These are phyloP conservation scores for Blastobotrys attinorum DNA, from an alignment of 805 yeast genomes.

Conservation along the genomic window DNA sequence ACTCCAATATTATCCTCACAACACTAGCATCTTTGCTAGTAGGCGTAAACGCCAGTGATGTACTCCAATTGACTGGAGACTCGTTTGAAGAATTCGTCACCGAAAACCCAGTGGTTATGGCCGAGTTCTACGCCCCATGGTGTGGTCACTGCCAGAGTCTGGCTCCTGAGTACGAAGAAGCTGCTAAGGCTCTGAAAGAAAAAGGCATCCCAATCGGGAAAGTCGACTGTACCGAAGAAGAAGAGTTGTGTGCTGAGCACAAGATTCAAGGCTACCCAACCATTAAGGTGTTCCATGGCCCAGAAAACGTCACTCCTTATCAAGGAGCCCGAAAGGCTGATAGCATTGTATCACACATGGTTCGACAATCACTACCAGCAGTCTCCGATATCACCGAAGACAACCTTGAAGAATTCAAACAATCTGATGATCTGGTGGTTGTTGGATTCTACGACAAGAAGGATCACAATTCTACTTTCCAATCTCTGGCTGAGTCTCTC, in stretches of 20 bases:
- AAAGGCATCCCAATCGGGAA: conserved; percentile 36
- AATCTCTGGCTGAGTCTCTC: conserved; percentile 50
- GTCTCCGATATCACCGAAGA: conserved; percentile 45
- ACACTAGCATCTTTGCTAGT: conserved; percentile 38
- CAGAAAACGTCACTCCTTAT: conserved; percentile 45
- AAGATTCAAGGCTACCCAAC: conserved; percentile 81
- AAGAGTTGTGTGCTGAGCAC: conserved; percentile 64
- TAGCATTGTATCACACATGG: conserved; percentile 71
- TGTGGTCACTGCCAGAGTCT: conserved; percentile 87
- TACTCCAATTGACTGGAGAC: conserved; percentile 64
- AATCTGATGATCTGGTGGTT: conserved; percentile 32
- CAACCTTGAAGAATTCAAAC: conserved; percentile 43
- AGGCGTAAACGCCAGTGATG: conserved; percentile 77
- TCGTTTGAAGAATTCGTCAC: conserved; percentile 58
- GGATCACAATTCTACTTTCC: conserved; percentile 49
- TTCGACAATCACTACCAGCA: conserved; percentile 74
- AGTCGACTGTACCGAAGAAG: conserved; percentile 73
- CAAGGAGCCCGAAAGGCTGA: conserved; percentile 78
- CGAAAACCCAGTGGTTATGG: conserved; percentile 66
- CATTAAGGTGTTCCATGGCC: conserved; percentile 52
- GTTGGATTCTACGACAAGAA: conserved; percentile 50
- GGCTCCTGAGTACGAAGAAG: conserved; percentile 53
- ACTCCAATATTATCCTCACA: conserved; percentile 25
- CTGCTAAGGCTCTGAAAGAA: conserved; percentile 53
- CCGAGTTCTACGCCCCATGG: conserved; percentile 96